A percentile compares a stretch with the other conserved stretches of the same genome.
phyloP scores from a whole-genome alignment of 495 filamentous ascomycete genomes.

The Talaromyces proteolyticus region DNA sequence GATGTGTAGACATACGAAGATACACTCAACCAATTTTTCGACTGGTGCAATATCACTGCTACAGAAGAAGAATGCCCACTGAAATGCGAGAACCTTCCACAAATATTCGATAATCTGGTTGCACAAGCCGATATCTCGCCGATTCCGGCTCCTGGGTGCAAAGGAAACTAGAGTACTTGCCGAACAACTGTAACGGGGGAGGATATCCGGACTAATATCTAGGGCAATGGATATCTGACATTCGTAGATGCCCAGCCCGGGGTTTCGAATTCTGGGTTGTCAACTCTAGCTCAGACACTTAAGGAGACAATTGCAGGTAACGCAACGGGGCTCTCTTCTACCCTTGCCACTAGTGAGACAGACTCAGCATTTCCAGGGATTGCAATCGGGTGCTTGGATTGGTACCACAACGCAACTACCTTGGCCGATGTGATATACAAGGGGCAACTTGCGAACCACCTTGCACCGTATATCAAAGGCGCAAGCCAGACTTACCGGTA shows the following conservation, averaged over 20 bases:
- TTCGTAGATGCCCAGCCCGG: slow-evolving; percentile 5
- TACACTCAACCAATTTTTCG: slow-evolving; percentile 27
- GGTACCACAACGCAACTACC: slow-evolving; percentile 13
- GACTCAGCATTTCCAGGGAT: slow-evolving; percentile 17
- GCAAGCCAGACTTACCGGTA: slow-evolving; percentile 18
- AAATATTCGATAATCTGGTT: slow-evolving; percentile 16
- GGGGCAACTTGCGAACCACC: slow-evolving; percentile 8
- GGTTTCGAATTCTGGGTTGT: slow-evolving; percentile 13
- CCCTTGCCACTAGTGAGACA: slow-evolving; percentile 13
- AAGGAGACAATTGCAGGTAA: slow-evolving; percentile 20
- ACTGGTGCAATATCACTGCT: slow-evolving; percentile 18
- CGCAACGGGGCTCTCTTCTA: slow-evolving; percentile 18
- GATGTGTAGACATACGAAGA: slow-evolving; percentile 12
- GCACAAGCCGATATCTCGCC: slow-evolving; percentile 16
- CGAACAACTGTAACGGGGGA: slow-evolving; percentile 11
- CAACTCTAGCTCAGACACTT: slow-evolving; percentile 13
- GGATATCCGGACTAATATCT: slow-evolving; percentile 6
- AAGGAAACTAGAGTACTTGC: slow-evolving; percentile 15
- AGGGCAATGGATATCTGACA: background rate
- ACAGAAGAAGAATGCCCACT: slow-evolving; percentile 12
- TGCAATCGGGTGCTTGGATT: slow-evolving; percentile 31
- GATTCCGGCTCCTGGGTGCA: slow-evolving; percentile 25
- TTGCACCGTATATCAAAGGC: slow-evolving; percentile 20
- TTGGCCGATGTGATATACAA: slow-evolving; percentile 17
- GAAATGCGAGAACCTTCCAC: slow-evolving; percentile 17